Conservation (phyloP, 768 basidiomycete genomes). For the Amanita fuliginea region DNA sequence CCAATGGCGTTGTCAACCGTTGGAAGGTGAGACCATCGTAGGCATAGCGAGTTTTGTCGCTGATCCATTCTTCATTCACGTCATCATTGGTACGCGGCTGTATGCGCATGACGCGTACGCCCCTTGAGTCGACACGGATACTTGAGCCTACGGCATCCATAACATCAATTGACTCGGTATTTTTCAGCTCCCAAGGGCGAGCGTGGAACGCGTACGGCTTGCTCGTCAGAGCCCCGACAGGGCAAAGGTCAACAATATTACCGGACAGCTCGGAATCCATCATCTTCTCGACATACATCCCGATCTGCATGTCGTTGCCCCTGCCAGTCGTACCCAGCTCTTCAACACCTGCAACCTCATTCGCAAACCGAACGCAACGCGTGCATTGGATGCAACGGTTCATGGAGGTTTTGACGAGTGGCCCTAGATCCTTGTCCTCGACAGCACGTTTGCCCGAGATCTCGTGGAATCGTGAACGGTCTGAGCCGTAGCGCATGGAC, state of each 20-base stretch:
- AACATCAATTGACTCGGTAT: slow-evolving; percentile 93
- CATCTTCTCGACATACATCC: slow-evolving; percentile 95
- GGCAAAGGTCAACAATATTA: slow-evolving; percentile 94
- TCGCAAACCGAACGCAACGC: slow-evolving; percentile 96
- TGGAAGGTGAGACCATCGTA: slow-evolving; percentile 95
- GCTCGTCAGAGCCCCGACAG: slow-evolving; percentile 95
- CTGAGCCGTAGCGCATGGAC: slow-evolving; percentile 98
- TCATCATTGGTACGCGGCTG: slow-evolving; percentile 96
- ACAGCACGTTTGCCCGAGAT: slow-evolving; percentile 96
- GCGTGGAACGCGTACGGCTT: slow-evolving; percentile 99
- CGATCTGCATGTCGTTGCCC: slow-evolving; percentile 97
- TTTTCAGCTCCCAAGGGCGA: slow-evolving; percentile 97
- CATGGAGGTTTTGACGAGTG: slow-evolving; percentile 97
- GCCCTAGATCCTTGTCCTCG: slow-evolving; percentile 97
- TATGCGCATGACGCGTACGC: slow-evolving; percentile 94
- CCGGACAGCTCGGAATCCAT: slow-evolving; percentile 97
- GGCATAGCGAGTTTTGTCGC: slow-evolving; percentile 95
- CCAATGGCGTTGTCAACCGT: slow-evolving; percentile 82
- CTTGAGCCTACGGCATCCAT: slow-evolving; percentile 94
- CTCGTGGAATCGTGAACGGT: slow-evolving; percentile 97
- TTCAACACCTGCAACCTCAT: slow-evolving; percentile 98
- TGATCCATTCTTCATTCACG: slow-evolving; percentile 99
- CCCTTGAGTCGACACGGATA: slow-evolving; percentile 92
- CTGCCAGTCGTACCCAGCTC: slow-evolving; percentile 95
- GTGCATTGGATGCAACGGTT: slow-evolving; percentile 99